Conservation (phyloP, 352 stramenopile genomes). For the Globisporangium lucens region DNA sequence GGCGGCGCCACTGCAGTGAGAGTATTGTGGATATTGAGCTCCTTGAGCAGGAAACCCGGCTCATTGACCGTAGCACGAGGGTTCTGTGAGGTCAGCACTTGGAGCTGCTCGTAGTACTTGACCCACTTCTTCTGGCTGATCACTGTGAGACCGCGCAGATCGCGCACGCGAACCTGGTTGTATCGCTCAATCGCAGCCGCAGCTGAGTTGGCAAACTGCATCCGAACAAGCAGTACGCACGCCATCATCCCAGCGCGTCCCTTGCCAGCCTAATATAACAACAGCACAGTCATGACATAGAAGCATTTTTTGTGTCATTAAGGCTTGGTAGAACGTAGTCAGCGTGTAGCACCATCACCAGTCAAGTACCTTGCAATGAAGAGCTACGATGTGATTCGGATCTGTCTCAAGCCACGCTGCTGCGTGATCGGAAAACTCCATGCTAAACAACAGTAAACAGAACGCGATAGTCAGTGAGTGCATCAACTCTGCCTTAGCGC, state of each 20-base stretch:
- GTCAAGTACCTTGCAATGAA: constrained; percentile 68
- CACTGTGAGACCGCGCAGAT: constrained; percentile 59
- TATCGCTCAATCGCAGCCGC: constrained; percentile 57
- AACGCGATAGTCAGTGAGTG: background rate
- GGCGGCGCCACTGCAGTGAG: constrained; percentile 16
- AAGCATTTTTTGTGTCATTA: too few species aligned
- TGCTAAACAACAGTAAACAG: constrained; percentile 26
- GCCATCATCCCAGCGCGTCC: constrained; percentile 77
- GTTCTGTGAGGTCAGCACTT: background rate
- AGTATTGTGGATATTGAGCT: constrained; percentile 13
- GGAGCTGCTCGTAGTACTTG: constrained; percentile 46
- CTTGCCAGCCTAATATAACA: constrained; percentile 46
- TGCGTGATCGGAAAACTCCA: constrained; percentile 67
- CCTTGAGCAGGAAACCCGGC: constrained; percentile 7
- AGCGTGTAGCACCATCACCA: too few species aligned
- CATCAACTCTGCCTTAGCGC: background rate
- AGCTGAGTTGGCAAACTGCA: constrained; percentile 46
- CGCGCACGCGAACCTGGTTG: constrained; percentile 58
- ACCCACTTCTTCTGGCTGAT: constrained; percentile 74
- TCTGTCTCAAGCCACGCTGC: constrained; percentile 50
- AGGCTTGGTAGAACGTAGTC: too few species aligned
- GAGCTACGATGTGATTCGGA: constrained; percentile 42
- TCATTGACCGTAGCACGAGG: constrained; percentile 2
- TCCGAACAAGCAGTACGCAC: constrained; percentile 68
- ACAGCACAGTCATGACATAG: background rate